These are phyloP conservation scores for Kazachstania bromeliacearum DNA, from an alignment of 805 yeast species.

Conservation along the genomic window DNA sequence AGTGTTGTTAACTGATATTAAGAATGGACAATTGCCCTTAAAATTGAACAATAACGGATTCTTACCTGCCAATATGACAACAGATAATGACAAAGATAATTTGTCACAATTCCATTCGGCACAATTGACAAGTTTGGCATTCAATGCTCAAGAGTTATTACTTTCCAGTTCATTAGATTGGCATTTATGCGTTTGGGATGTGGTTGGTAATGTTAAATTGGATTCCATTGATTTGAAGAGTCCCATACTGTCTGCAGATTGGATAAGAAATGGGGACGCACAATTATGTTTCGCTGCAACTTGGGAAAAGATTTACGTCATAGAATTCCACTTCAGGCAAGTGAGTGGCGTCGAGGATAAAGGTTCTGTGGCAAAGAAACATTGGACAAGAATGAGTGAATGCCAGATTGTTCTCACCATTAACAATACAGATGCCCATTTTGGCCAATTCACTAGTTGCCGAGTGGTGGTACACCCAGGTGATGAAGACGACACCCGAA, in stretches of 20 bases:
- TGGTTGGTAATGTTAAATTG: constrained; percentile 7
- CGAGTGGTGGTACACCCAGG: too few relatives aligned
- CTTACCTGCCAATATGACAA: constrained; percentile 11
- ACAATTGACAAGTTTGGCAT: constrained; percentile 12
- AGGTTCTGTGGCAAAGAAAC: background rate
- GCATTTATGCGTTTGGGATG: constrained; percentile 22
- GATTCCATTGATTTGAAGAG: constrained; percentile 12
- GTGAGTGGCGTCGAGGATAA: background rate
- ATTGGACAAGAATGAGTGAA: too few relatives aligned
- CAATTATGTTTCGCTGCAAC: constrained; percentile 10
- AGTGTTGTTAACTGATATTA: constrained; percentile 7
- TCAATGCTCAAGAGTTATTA: constrained; percentile 11
- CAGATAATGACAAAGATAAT: background rate
- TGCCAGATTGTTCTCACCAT: too few relatives aligned
- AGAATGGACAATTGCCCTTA: constrained; percentile 5
- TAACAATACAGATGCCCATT: too few relatives aligned
- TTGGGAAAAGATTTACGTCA: constrained; percentile 8
- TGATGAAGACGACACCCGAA: too few relatives aligned
- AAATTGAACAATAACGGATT: constrained; percentile 16
- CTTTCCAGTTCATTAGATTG: constrained; percentile 21
- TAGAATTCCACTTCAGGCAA: too few relatives aligned
- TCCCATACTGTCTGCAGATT: constrained; percentile 13
- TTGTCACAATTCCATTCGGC: constrained; percentile 16
- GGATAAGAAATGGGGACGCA: constrained; percentile 8
- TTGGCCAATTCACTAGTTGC: too few relatives aligned